Percentiles rank a stretch among this genome's conserved stretches.
Conservation (phyloP, 1,284 basidiomycete genomes). For the Naganishia sp. region DNA sequence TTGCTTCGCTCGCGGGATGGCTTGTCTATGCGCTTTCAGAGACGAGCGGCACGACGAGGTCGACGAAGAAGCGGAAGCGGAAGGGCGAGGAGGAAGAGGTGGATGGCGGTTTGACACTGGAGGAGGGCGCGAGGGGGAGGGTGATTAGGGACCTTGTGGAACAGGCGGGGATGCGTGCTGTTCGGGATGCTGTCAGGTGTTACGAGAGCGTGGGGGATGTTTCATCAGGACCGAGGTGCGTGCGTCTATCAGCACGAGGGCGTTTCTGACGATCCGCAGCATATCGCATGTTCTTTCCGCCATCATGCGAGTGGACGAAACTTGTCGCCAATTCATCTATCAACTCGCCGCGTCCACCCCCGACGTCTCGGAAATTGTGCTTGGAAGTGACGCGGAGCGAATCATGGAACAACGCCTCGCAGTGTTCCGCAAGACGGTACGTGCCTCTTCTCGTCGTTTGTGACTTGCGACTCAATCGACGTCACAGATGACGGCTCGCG, state of each 20-base stretch:
- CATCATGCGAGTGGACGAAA: slow-evolving; percentile 4
- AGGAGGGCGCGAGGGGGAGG: background rate
- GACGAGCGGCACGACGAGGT: background rate
- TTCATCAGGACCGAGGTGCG: background rate
- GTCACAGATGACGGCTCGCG: slow-evolving; percentile 3
- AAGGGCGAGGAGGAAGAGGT: background rate
- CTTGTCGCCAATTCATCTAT: background rate
- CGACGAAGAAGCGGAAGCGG: slow-evolving; percentile 11
- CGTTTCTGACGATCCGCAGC: background rate
- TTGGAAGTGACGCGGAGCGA: background rate
- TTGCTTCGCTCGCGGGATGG: slow-evolving; percentile 2
- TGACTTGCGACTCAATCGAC: no score
- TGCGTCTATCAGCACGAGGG: no score
- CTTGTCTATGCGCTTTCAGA: background rate
- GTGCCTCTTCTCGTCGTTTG: background rate
- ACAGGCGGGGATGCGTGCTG: background rate
- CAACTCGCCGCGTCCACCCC: background rate
- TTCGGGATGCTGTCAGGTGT: background rate
- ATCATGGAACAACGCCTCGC: slow-evolving; percentile 9
- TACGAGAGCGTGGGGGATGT: background rate
- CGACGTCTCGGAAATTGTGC: background rate
- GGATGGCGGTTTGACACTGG: background rate
- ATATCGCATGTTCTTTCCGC: background rate
- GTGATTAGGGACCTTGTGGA: background rate
- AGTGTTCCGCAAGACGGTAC: slow-evolving; percentile 12